These are phyloP conservation scores for Narthecium ossifragum DNA, from an alignment of 106 monocot genomes.

Conservation along the genomic window DNA sequence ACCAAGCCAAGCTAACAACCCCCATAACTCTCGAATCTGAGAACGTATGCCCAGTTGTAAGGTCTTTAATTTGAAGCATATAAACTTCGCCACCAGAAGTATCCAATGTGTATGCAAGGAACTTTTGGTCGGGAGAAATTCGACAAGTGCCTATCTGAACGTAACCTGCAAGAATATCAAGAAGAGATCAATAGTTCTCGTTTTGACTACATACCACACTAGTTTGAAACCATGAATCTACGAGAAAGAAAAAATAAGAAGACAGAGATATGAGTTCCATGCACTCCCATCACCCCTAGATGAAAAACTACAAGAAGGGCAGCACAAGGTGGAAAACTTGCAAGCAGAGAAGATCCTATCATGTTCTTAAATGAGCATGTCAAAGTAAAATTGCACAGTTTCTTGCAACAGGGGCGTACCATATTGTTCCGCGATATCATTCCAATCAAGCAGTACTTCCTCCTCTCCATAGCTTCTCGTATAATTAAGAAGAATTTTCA, in stretches of 20 bases:
- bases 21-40: slow-evolving; percentile 36
- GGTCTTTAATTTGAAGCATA: slow-evolving; percentile 68
- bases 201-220: no score
- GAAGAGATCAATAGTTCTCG: no score
- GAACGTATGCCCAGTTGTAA: slow-evolving; percentile 42
- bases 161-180: slow-evolving; percentile 63
- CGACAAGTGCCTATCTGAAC: slow-evolving; percentile 89
- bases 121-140: slow-evolving; percentile 82
- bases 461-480: slow-evolving; percentile 37
- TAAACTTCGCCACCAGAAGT: slow-evolving; percentile 66
- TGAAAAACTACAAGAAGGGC: no score
- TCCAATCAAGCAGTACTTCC: slow-evolving; percentile 86
- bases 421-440: slow-evolving; percentile 75
- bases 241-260: no score
- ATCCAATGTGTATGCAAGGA: slow-evolving; percentile 92
- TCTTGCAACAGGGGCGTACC: slow-evolving; percentile 36
- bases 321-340: no score
- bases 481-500: slow-evolving; percentile 27
- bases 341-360: no score
- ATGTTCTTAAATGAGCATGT: background rate
- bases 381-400: slow-evolving; percentile 1
- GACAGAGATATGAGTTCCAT: no score
- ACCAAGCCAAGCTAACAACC: slow-evolving; percentile 85
- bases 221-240: no score
- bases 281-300: no score